Evolutionary conservation across 257 asterid genomes (phyloP).

Genomic region (Linaria vulgaris): DNA sequence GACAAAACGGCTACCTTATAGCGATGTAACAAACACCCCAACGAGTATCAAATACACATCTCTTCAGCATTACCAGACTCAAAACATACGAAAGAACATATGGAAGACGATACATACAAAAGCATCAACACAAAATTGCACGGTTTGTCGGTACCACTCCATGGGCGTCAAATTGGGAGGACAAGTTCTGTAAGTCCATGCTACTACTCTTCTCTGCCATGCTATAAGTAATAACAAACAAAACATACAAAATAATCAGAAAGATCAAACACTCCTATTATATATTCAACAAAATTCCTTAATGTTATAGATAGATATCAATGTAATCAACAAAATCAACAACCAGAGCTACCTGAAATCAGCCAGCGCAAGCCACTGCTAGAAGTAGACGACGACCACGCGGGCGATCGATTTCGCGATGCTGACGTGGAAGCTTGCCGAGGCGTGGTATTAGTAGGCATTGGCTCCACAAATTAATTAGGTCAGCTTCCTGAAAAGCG

Average conservation of each 20-base stretch:
- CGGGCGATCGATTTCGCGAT: slow-evolving; percentile 43
- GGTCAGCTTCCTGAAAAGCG: slow-evolving; percentile 62
- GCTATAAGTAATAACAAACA: slow-evolving; percentile 21
- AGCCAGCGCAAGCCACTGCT: slow-evolving; percentile 49
- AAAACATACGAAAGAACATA: slow-evolving; percentile 5
- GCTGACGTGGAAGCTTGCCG: slow-evolving; percentile 57
- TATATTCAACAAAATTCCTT: no score
- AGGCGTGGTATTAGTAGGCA: slow-evolving; percentile 30
- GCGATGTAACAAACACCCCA: no score
- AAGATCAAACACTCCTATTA: no score
- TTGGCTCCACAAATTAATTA: slow-evolving; percentile 87
- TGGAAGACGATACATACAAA: slow-evolving; percentile 64
- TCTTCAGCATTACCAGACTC: no score
- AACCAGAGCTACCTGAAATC: slow-evolving; percentile 43
- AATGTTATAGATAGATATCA: no score
- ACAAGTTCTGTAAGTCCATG: slow-evolving; percentile 56
- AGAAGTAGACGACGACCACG: slow-evolving; percentile 50
- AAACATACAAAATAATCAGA: neutral
- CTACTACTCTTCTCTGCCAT: slow-evolving; percentile 67
- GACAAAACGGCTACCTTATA: no score
- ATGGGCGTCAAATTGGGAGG: slow-evolving; percentile 57
- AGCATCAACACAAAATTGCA: slow-evolving; percentile 87
- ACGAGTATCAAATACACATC: no score
- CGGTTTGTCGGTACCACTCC: slow-evolving; percentile 72
- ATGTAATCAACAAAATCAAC: no score